Evolutionary conservation across 345 rosid species (phyloP).

Genomic region (Pistacia vera): DNA sequence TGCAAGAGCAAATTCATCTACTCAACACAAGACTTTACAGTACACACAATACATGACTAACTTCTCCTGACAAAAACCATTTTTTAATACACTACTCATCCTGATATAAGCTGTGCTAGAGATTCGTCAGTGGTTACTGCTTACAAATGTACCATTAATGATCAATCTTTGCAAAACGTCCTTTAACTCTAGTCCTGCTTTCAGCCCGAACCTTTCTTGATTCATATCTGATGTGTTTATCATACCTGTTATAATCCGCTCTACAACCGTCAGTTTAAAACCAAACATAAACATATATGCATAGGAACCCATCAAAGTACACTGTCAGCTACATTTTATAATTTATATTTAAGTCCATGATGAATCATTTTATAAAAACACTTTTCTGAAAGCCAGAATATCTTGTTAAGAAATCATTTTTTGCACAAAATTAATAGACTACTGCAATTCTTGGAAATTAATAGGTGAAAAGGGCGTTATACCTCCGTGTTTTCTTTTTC

Average conservation of each 20-base stretch:
- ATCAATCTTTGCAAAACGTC: constrained; percentile 81
- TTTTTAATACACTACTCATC: not conserved
- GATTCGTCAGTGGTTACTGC: not conserved
- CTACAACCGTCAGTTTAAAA: not conserved
- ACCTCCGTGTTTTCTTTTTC: constrained; percentile 89
- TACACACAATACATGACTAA: not conserved
- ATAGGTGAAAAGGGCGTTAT: not conserved
- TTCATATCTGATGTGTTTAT: constrained; percentile 82
- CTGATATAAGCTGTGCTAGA: not conserved
- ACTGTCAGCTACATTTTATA: too few species aligned
- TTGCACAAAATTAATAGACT: not conserved
- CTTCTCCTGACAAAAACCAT: not conserved
- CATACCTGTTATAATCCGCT: constrained; percentile 49
- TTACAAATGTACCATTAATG: not conserved
- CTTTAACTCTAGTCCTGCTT: constrained; percentile 79
- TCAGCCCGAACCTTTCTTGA: constrained; percentile 88
- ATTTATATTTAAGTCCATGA: too few species aligned
- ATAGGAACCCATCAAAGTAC: too few species aligned
- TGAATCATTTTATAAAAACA: not conserved
- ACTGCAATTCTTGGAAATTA: not conserved
- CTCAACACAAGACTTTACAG: not conserved
- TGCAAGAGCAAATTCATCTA: not conserved
- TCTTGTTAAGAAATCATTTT: not conserved
- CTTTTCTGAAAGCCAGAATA: not conserved
- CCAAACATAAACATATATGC: not conserved